These are phyloP conservation scores for Rhodofomes roseus DNA, from an alignment of 1,284 basidiomycete genomes.

Conservation along the genomic window DNA sequence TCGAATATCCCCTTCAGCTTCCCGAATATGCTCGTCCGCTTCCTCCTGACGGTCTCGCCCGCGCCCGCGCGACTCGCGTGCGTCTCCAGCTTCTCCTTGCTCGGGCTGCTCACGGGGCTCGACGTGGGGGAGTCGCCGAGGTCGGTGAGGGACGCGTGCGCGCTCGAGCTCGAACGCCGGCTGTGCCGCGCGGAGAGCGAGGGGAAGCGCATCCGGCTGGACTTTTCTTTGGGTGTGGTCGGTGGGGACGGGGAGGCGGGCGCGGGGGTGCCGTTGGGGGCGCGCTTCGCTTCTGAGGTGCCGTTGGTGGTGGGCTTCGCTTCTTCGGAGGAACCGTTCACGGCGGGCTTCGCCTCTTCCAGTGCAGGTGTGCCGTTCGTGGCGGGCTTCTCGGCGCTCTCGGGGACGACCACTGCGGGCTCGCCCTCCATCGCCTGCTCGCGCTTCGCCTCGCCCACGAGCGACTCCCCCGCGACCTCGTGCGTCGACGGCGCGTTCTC, in stretches of 20 bases:
- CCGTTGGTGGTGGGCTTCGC: slow-evolving; percentile 7
- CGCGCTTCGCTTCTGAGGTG: slow-evolving; percentile 7
- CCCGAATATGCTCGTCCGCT: slow-evolving; percentile 29
- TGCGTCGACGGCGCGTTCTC: slow-evolving; percentile 14
- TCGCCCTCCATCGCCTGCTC: not conserved
- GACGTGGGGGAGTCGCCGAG: slow-evolving; percentile 11
- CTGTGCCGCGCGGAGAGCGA: slow-evolving; percentile 23
- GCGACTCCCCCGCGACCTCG: slow-evolving; percentile 11
- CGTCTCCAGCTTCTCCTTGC: slow-evolving; percentile 11
- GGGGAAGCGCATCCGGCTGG: slow-evolving; percentile 29
- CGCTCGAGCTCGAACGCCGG: slow-evolving; percentile 15
- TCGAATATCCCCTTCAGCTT: slow-evolving; percentile 28
- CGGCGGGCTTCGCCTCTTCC: not conserved
- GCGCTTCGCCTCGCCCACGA: not conserved
- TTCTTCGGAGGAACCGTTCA: not conserved
- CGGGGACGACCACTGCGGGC: not conserved
- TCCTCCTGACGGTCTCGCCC: slow-evolving; percentile 19
- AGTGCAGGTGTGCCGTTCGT: slow-evolving; percentile 6
- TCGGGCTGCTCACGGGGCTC: too few species aligned
- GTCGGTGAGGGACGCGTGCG: slow-evolving; percentile 18
- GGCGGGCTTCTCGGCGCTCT: not conserved
- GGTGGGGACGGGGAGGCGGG: slow-evolving; percentile 12
- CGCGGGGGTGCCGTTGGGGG: slow-evolving; percentile 5
- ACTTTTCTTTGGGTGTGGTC: slow-evolving; percentile 14
- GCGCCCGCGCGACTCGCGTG: slow-evolving; percentile 12